These are phyloP conservation scores for Castanopsis chinensis DNA, from an alignment of 306 rosid genomes.

Conservation along the genomic window DNA sequence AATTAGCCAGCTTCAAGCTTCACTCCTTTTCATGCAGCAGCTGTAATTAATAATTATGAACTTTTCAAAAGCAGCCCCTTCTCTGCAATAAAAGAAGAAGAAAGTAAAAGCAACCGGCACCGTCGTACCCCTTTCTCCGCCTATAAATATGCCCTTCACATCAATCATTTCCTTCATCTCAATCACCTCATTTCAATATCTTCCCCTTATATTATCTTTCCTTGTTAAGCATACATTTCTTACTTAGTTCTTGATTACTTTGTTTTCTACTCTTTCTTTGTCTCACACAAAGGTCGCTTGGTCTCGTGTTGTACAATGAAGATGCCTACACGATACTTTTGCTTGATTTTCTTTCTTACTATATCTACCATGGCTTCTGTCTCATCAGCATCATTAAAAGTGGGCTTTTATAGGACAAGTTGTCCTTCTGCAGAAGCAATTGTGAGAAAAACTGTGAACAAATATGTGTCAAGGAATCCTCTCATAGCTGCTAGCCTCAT, in stretches of 20 bases:
- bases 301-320: neutral
- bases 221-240: neutral
- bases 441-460: conserved; percentile 23
- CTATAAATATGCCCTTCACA: neutral
- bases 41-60: too few species aligned
- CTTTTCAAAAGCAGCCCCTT: neutral
- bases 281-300: neutral
- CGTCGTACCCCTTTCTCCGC: neutral
- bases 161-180: neutral
- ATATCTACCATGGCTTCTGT: neutral
- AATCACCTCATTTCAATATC: neutral
- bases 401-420: conserved; percentile 23
- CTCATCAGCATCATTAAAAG: conserved; percentile 20
- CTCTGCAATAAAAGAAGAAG: too few species aligned
- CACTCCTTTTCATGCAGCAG: neutral
- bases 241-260: neutral
- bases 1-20: neutral
- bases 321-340: neutral
- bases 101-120: neutral
- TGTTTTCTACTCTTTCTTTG: too few species aligned
- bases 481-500: conserved; percentile 41
- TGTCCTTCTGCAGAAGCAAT: conserved; percentile 36
- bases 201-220: neutral
- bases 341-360: conserved; percentile 12
- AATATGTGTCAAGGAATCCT: conserved; percentile 26